Evolutionary conservation across 2,329 filamentous ascomycete genomes (phyloP).

Genomic region (Zymoseptoria tritici): DNA sequence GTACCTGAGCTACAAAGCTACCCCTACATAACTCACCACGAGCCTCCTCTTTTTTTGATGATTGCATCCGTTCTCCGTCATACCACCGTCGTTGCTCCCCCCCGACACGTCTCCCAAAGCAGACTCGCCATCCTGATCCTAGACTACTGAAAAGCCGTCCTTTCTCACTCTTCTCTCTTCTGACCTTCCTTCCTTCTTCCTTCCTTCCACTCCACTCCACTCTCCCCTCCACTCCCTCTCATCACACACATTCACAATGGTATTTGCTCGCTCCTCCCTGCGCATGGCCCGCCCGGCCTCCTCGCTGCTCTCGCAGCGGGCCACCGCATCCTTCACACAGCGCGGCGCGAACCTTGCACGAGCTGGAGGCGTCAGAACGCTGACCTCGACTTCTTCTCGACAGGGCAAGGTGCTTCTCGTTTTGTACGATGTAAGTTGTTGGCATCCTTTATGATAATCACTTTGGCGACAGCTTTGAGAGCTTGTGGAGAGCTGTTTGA

Average conservation of each 20-base stretch:
- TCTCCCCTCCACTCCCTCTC: not conserved
- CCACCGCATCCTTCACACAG: slow-evolving; percentile 31
- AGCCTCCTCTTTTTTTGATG: not conserved
- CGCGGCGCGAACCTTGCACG: slow-evolving; percentile 35
- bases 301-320: slow-evolving; percentile 40
- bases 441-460: not conserved
- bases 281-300: slow-evolving; percentile 51
- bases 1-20: not conserved
- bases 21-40: not conserved
- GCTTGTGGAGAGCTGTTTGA: not conserved
- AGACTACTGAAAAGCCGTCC: not conserved
- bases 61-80: not conserved
- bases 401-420: slow-evolving; percentile 95
- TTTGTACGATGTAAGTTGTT: slow-evolving; percentile 71
- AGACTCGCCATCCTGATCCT: not conserved
- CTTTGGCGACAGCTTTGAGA: not conserved
- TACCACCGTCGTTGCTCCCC: not conserved
- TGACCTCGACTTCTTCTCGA: slow-evolving; percentile 58
- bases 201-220: not conserved
- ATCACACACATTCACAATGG: slow-evolving; percentile 35
- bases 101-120: not conserved
- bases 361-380: slow-evolving; percentile 50
- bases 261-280: slow-evolving; percentile 57
- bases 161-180: not conserved
- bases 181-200: not conserved